Evolutionary conservation across 1,139 yeast species (phyloP).

Genomic region (Lipomyces yarrowii): DNA sequence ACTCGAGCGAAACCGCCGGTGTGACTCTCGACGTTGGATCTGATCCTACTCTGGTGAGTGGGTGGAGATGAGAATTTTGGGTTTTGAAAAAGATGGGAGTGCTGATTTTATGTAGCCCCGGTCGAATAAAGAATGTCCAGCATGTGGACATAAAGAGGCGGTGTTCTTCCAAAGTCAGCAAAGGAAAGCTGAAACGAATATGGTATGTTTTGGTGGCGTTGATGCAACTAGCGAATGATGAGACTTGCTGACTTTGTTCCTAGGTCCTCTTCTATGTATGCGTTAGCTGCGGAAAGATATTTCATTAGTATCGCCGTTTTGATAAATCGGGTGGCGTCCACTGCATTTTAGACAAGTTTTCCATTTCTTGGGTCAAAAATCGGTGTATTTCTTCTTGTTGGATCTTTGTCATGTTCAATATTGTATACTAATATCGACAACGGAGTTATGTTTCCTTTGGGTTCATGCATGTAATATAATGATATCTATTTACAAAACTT

Average conservation of each 20-base stretch:
- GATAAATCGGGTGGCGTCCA: not conserved
- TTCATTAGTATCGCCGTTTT: conserved; percentile 39
- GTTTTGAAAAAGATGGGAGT: not conserved
- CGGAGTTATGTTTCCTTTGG: conserved; percentile 2
- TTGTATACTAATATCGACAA: not conserved
- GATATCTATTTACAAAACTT: not conserved
- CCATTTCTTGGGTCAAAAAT: not conserved
- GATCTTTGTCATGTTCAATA: not conserved
- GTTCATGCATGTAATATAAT: not conserved
- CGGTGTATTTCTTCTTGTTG: not conserved
- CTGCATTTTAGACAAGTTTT: not conserved
- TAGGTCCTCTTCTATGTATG: conserved; percentile 79
- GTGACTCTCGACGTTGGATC: conserved; percentile 94
- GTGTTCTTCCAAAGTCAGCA: conserved; percentile 98
- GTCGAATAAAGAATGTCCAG: conserved; percentile 89
- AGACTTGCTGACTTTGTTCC: not conserved
- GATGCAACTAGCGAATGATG: not conserved
- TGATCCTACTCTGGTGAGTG: conserved; percentile 75
- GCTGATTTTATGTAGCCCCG: conserved; percentile 55
- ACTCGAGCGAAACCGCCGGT: conserved; percentile 81
- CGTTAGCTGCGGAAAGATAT: conserved; percentile 78
- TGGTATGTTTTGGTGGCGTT: conserved; percentile 52
- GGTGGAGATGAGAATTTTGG: not conserved
- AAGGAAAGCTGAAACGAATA: conserved; percentile 89
- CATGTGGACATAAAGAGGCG: conserved; percentile 83